Base-by-base conservation (phyloP, 2,329 filamentous ascomycete species). In the Lachnellula occidentalis region DNA sequence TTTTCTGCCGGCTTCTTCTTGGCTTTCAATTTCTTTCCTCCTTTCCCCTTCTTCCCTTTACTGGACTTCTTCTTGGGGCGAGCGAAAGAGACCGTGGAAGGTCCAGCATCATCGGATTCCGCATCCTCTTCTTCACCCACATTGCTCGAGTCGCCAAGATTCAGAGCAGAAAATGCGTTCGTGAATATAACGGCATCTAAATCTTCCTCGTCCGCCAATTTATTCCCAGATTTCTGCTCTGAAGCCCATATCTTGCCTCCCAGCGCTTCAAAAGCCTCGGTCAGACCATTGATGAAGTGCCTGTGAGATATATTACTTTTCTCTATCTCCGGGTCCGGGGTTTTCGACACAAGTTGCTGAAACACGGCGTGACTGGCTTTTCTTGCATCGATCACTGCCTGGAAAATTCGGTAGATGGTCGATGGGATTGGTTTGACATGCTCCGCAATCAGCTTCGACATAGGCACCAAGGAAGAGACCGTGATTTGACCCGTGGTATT, bases 401-500 rank as follows among this genome's bases (percentile, higher is more conserved):
- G 51, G 42, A 59, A 56, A 8, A 57, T 45, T 5, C 46, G 46
- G 27, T 59, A 59, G 17, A 57, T 55, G 14, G 45, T 55, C 17
- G 55, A 48, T n/a, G 57, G 47, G 21, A 49, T 49, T 66, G 4
- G 71, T n/a, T 22, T 39, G 51, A 1, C 58, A 58, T 74, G 62
- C 45, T 70, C 62, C 0, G 66, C 69, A 41, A 78, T 74, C 22
- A 76, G 67, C 41, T 53, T 36, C 37, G 71, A 69, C 57, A 76
- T 69, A 2, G 64, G 58, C 4, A 76, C 58, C 5, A 78, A 66
- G 11, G 62, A 64, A 0, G 69, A 58, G 2, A 75, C 66, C 0
- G 68, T 71, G 5, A 68, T 64, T 51, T 74, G 61, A 14, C 73
- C 72, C 0, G 69, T 71, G 1, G 67, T 72, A 56, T 76, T 76